phyloP scores from a whole-genome alignment of 2,329 filamentous ascomycete genomes.

The Diaporthe sp. region DNA sequence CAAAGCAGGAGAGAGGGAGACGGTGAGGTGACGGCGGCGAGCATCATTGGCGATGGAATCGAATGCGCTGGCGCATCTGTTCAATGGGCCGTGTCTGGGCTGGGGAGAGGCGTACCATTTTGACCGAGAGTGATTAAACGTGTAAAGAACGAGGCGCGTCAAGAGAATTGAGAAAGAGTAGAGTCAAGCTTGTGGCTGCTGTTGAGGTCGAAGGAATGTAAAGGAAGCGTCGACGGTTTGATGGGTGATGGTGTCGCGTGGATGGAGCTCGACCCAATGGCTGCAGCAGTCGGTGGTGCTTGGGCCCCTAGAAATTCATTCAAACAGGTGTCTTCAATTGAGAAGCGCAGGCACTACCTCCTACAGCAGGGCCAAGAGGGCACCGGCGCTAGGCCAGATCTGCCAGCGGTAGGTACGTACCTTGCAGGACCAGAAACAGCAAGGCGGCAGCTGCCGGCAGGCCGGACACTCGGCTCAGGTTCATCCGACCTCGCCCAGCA shows the following conservation, averaged over 20 bases:
- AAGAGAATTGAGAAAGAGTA: slow-evolving; percentile 12
- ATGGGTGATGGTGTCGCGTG: slow-evolving; percentile 29
- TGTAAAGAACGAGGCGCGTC: slow-evolving; percentile 15
- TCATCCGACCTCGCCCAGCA: slow-evolving; percentile 11
- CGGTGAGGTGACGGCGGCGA: neutral
- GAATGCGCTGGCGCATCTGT: slow-evolving; percentile 16
- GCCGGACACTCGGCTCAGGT: slow-evolving; percentile 24
- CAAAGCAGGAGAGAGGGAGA: neutral
- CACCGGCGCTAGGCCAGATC: slow-evolving; percentile 21
- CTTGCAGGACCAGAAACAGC: neutral
- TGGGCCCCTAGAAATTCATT: slow-evolving; percentile 26
- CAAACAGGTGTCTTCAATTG: slow-evolving; percentile 36
- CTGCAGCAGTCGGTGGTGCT: slow-evolving; percentile 5
- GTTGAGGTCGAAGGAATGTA: slow-evolving; percentile 29
- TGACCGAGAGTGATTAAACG: slow-evolving; percentile 29
- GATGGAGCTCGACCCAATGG: slow-evolving; percentile 7
- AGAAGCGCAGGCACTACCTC: slow-evolving; percentile 14
- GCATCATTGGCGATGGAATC: neutral
- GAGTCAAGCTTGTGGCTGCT: neutral
- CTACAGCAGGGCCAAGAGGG: neutral
- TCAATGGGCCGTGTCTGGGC: slow-evolving; percentile 6
- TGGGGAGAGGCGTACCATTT: slow-evolving; percentile 42
- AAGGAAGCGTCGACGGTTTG: neutral
- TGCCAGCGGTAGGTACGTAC: slow-evolving; percentile 8
- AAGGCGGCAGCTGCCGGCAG: slow-evolving; percentile 3